phyloP scores from a whole-genome alignment of 192 early-diverging fungal genomes.

The Coemansia sp. region DNA sequence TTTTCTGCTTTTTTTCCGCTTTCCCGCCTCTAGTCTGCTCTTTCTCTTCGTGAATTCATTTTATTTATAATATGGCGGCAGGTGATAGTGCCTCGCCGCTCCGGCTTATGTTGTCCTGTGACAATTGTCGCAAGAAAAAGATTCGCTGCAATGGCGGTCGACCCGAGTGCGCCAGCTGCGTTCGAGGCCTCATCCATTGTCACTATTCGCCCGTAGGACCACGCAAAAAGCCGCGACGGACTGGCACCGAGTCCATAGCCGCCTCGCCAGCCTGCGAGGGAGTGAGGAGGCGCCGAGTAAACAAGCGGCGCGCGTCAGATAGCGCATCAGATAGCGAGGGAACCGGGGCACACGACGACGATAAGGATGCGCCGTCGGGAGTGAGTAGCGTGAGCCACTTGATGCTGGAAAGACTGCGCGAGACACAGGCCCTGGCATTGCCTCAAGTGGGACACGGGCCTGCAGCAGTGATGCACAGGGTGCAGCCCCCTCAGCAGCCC shows the following conservation, averaged over 20 bases:
- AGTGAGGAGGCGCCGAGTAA: not conserved
- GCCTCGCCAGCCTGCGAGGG: not conserved
- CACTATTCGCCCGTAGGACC: conserved; percentile 49
- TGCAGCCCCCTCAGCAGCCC: conserved; percentile 10
- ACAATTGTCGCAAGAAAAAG: conserved; percentile 38
- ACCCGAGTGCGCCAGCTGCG: conserved; percentile 31
- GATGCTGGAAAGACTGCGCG: conserved; percentile 24
- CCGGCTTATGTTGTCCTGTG: conserved; percentile 43
- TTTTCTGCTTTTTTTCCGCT: conserved; percentile 6
- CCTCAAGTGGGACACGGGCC: not conserved
- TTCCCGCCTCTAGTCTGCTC: not conserved
- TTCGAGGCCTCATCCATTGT: conserved; percentile 11
- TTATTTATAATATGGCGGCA: not conserved
- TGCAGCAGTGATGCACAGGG: not conserved
- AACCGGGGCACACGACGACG: not conserved
- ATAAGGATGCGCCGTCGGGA: not conserved
- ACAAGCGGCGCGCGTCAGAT: conserved; percentile 30
- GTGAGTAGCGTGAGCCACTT: conserved; percentile 34
- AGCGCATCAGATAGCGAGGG: conserved; percentile 14
- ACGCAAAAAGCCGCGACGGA: conserved; percentile 40
- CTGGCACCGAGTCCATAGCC: not conserved
- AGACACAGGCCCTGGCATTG: conserved; percentile 9
- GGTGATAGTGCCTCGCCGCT: not conserved
- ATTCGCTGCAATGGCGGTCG: conserved; percentile 44
- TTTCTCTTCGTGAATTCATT: not conserved